Conservation (phyloP, 352 stramenopile genomes). For the Pythium utonaiense region DNA sequence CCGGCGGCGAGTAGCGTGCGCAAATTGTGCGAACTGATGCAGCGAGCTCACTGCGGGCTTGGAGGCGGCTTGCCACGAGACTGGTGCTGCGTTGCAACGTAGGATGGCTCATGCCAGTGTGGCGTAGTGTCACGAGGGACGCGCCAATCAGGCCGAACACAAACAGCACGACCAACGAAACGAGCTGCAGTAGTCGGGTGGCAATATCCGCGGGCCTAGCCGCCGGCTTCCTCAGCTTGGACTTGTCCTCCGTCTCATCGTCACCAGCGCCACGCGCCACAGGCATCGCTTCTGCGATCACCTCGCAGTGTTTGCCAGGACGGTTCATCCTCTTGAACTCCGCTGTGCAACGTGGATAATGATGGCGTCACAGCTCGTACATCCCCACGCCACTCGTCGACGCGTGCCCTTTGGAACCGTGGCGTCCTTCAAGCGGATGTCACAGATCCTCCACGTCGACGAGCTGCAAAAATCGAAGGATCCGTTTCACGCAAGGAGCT, state of each 20-base stretch:
- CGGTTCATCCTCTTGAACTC: slow-evolving; percentile 10
- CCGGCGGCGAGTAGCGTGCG: background rate
- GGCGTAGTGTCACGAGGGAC: background rate
- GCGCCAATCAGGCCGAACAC: background rate
- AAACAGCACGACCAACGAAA: slow-evolving; percentile 8
- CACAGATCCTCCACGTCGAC: slow-evolving; percentile 9
- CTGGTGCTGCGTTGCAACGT: slow-evolving; percentile 6
- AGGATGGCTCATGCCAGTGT: background rate
- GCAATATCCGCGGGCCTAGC: background rate
- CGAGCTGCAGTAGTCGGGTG: slow-evolving; percentile 11
- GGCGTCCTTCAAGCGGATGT: background rate
- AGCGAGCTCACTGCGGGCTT: background rate
- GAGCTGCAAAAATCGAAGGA: background rate
- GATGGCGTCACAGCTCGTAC: too few species aligned
- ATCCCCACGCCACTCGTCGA: too few species aligned
- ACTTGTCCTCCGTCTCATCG: background rate
- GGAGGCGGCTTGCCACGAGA: background rate
- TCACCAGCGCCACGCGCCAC: slow-evolving; percentile 1
- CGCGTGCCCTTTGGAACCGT: background rate
- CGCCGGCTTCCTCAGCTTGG: background rate
- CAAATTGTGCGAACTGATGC: background rate
- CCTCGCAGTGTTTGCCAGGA: background rate
- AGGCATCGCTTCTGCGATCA: background rate
- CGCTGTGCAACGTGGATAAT: too few species aligned
- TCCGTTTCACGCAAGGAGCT: background rate